These are phyloP conservation scores for Raddia guianensis DNA, from an alignment of 176 grass and related monocot genomes.

Conservation along the genomic window DNA sequence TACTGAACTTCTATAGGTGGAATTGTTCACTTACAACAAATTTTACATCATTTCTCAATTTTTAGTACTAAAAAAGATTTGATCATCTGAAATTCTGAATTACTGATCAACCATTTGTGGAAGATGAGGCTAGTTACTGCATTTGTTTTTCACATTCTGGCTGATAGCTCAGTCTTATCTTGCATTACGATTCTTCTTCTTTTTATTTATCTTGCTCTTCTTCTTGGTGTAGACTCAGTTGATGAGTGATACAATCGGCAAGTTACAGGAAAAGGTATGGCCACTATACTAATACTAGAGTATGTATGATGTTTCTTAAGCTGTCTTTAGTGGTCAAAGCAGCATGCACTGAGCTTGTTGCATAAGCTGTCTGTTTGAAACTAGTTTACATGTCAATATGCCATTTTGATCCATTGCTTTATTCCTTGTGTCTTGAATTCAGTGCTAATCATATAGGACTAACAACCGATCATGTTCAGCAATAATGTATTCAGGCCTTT, in stretches of 20 bases:
- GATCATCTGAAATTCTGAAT: not conserved
- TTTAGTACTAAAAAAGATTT: not conserved
- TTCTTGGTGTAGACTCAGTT: not conserved
- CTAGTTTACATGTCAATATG: not conserved
- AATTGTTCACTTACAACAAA: not conserved
- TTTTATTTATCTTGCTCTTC: not conserved
- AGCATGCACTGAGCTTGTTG: not conserved
- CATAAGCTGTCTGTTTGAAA: not conserved
- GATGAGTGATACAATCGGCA: not conserved
- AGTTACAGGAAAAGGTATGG: constrained; percentile 29
- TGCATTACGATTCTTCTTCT: not conserved
- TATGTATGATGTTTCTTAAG: not conserved
- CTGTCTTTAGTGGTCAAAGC: not conserved
- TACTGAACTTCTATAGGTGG: not conserved
- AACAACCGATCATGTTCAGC: not conserved
- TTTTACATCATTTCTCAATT: not conserved
- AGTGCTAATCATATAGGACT: not conserved
- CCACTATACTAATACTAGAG: not conserved
- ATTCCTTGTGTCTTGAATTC: not conserved
- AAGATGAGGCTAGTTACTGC: not conserved
- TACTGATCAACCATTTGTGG: not conserved
- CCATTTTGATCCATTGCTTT: not conserved
- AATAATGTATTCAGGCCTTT: not conserved
- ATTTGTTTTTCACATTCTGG: not conserved
- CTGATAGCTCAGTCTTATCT: not conserved